A percentile compares a stretch with the other conserved stretches of the same genome.
Conservation (phyloP, 768 basidiomycete genomes). For the Hemileccinum rubropunctum region DNA sequence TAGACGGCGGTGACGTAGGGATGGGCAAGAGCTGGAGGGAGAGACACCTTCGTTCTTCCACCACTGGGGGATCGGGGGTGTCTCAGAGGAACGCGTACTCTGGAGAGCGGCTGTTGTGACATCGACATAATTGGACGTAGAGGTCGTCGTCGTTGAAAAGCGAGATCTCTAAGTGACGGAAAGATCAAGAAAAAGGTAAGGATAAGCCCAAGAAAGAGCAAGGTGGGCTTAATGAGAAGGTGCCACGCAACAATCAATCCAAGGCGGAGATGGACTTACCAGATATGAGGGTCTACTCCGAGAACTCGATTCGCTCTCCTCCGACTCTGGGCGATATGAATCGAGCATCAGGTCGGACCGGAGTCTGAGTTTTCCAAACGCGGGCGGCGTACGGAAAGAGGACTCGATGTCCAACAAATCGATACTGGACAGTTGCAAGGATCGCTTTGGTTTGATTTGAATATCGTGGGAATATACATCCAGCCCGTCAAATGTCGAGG, state of each 20-base stretch:
- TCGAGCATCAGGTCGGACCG: constrained; percentile 24
- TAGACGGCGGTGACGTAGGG: constrained; percentile 19
- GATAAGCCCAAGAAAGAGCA: not conserved
- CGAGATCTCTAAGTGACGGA: constrained; percentile 27
- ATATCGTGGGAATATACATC: constrained; percentile 31
- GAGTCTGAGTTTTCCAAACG: constrained; percentile 14
- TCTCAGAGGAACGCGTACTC: not conserved
- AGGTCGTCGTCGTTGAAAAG: constrained; percentile 35
- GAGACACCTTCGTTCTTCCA: constrained; percentile 6
- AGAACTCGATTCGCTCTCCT: constrained; percentile 11
- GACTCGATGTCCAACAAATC: constrained; percentile 23
- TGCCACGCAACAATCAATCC: not conserved
- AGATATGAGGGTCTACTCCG: constrained; percentile 1
- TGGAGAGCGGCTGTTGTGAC: constrained; percentile 3
- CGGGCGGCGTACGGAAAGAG: constrained; percentile 10
- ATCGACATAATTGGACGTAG: constrained; percentile 32
- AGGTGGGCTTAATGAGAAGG: not conserved
- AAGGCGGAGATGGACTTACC: constrained; percentile 12
- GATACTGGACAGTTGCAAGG: constrained; percentile 18
- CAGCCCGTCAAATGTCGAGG: constrained; percentile 30
- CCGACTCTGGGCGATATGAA: constrained; percentile 9
- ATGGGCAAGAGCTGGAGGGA: constrained; percentile 22
- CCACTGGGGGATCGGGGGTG: constrained; percentile 2
- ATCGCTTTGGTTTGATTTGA: constrained; percentile 12
- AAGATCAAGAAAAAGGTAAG: not conserved